phyloP scores from a whole-genome alignment of 2,329 filamentous ascomycete species.

The Colletotrichum sp. region DNA sequence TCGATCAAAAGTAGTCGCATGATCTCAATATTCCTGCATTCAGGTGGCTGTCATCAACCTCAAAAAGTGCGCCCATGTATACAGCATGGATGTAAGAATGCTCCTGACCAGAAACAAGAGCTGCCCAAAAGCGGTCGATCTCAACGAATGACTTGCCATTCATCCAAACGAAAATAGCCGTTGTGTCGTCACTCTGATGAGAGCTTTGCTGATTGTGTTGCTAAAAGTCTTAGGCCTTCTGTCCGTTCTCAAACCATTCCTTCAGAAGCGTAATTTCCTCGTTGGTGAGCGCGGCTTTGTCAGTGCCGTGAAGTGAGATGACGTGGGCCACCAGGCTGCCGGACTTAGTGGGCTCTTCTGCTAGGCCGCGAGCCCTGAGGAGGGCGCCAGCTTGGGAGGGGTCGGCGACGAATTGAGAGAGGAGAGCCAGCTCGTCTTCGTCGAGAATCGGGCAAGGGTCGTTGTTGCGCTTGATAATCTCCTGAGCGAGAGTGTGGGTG shows the following conservation, averaged over 20 bases:
- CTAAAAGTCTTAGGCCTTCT: not conserved
- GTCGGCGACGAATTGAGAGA: slow-evolving; percentile 5
- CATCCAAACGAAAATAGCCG: too few species aligned
- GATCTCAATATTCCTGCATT: too few species aligned
- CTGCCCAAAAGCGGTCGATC: too few species aligned
- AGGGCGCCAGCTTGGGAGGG: not conserved
- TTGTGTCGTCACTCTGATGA: too few species aligned
- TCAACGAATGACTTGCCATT: too few species aligned
- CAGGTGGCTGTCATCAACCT: too few species aligned
- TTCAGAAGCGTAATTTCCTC: slow-evolving; percentile 13
- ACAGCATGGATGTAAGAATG: too few species aligned
- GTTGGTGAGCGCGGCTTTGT: slow-evolving; percentile 4
- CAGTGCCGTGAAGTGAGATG: slow-evolving; percentile 12
- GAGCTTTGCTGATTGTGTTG: too few species aligned
- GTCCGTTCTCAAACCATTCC: slow-evolving; percentile 12
- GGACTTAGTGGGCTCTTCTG: not conserved
- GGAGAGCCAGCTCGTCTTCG: slow-evolving; percentile 5
- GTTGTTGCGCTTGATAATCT: slow-evolving; percentile 23
- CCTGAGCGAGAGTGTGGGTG: slow-evolving; percentile 19
- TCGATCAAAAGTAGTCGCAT: too few species aligned
- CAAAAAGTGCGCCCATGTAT: too few species aligned
- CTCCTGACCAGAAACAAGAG: too few species aligned
- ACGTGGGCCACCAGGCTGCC: slow-evolving; percentile 15
- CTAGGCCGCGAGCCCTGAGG: not conserved
- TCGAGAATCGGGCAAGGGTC: slow-evolving; percentile 15